Evolutionary conservation across 495 filamentous ascomycete genomes (phyloP), one percentile per base, ranked within the genome.

Genomic region (Usnea hakonensis): DNA sequence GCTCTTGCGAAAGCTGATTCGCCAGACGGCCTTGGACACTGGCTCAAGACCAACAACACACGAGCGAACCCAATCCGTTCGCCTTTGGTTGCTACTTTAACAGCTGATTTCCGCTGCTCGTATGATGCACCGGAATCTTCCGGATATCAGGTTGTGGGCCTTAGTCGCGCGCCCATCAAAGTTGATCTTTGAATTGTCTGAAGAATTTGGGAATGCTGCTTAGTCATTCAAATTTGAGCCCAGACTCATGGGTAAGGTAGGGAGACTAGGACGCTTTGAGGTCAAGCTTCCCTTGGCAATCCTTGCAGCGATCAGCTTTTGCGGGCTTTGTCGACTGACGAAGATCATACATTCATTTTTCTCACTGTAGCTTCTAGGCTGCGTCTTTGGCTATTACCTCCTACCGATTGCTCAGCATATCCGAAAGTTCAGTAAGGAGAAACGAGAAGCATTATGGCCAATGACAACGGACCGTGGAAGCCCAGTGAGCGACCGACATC

Each of bases 401-500:
- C n/a, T n/a, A n/a, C n/a, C n/a, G n/a, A n/a, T n/a, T n/a, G n/a
- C n/a, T n/a, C n/a, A n/a, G n/a, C n/a, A n/a, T n/a, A n/a, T n/a
- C n/a, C n/a, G n/a, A n/a, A n/a, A n/a, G n/a, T n/a, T n/a, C n/a
- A n/a, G n/a, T n/a, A n/a, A n/a, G 35, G 26, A 33, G 23, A 43
- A 3, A 36, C 44, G 26, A n/a, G 23, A 17, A 23, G 28, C 59
- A 61, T 61, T 50, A 81, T 83, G 79, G 78, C 87, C 53, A 85
- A 89, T 72, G 77, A 81, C 64, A 87, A 89, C 61, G 81, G 80
- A 66, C 86, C 87, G 72, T 91, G 87, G 87, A 87, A 90, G 80
- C 87, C 89, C 41, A 89, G 78, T 72, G 79, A 78, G 66, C 86
- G 87, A 50, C 89, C 89, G 57, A 88, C 92, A 79, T 93, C 90